phyloP scores from a whole-genome alignment of 495 filamentous ascomycete species.

The Darksidea phi region DNA sequence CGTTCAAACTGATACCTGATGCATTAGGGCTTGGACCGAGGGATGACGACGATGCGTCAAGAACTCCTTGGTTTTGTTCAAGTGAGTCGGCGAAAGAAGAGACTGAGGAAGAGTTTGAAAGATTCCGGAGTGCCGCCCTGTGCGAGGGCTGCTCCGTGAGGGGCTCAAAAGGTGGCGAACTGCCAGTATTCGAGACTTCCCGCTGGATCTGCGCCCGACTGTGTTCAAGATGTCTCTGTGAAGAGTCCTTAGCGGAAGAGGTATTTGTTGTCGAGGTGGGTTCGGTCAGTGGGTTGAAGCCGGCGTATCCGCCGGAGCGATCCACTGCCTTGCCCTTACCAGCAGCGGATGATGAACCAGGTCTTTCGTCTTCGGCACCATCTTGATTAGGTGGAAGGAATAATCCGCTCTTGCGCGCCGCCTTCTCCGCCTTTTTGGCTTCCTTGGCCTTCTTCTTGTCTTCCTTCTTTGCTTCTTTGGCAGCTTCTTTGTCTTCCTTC shows the following conservation, averaged over 20 bases:
- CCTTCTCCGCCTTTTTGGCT: conserved; percentile 63
- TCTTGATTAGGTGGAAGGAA: conserved; percentile 2
- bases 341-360: conserved; percentile 19
- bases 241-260: conserved; percentile 31
- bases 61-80: conserved; percentile 43
- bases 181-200: conserved; percentile 9
- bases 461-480: conserved; percentile 76
- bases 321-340: conserved; percentile 85
- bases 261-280: conserved; percentile 40
- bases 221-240: conserved; percentile 42
- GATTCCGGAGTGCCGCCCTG: conserved; percentile 69
- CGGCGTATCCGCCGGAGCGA: conserved; percentile 45
- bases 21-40: conserved; percentile 43
- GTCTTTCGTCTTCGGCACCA: conserved; percentile 14
- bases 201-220: conserved; percentile 41
- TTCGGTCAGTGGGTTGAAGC: conserved; percentile 41
- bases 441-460: conserved; percentile 79
- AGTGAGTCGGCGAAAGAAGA: conserved; percentile 70
- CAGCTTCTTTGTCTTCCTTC: conserved; percentile 75
- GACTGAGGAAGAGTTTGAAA: conserved; percentile 76
- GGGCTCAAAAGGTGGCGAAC: conserved; percentile 31
- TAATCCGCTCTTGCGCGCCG: conserved; percentile 64
- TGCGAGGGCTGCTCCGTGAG: conserved; percentile 47
- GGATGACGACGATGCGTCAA: conserved; percentile 46
- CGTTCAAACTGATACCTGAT: conserved; percentile 43